Conservation (phyloP, 208 protist genomes). For the Angomonas deanei region DNA sequence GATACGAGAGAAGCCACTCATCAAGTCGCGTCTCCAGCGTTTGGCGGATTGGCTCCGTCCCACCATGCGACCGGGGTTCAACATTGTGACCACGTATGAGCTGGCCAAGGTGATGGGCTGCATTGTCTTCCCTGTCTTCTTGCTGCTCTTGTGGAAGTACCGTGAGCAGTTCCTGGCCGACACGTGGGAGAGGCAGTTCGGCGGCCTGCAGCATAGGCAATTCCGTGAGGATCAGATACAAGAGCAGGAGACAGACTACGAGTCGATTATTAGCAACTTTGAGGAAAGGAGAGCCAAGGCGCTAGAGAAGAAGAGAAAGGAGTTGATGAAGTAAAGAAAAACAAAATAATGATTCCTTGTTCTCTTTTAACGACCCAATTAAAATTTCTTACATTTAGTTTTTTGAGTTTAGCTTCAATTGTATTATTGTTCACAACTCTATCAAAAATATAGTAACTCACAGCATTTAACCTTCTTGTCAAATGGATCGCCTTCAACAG, state of each 20-base stretch:
- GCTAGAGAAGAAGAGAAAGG: slow-evolving; percentile 58
- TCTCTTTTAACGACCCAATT: neutral
- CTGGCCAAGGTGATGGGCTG: slow-evolving; percentile 72
- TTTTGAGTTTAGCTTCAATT: too few species aligned
- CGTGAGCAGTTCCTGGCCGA: slow-evolving; percentile 65
- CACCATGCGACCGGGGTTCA: slow-evolving; percentile 52
- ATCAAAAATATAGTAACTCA: too few species aligned
- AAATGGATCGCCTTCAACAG: too few species aligned
- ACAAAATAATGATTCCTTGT: neutral
- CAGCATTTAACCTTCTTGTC: too few species aligned
- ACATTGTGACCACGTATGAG: slow-evolving; percentile 58
- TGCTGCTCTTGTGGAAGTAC: slow-evolving; percentile 77
- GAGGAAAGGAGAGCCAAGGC: slow-evolving; percentile 63
- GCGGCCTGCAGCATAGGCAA: slow-evolving; percentile 67
- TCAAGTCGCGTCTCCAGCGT: slow-evolving; percentile 71
- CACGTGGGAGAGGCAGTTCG: slow-evolving; percentile 75
- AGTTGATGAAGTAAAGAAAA: slow-evolving; percentile 10
- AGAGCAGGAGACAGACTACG: slow-evolving; percentile 71
- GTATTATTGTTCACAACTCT: neutral
- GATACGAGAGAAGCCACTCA: slow-evolving; percentile 68
- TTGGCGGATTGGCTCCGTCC: slow-evolving; percentile 54
- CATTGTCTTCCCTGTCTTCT: slow-evolving; percentile 72
- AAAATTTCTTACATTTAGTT: neutral
- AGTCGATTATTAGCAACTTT: slow-evolving; percentile 77
- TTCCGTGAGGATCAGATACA: slow-evolving; percentile 57